Evolutionary conservation across 441 rosid genomes (phyloP), one percentile per base, ranked within the genome.

Genomic region (Francoa sonchifolia): DNA sequence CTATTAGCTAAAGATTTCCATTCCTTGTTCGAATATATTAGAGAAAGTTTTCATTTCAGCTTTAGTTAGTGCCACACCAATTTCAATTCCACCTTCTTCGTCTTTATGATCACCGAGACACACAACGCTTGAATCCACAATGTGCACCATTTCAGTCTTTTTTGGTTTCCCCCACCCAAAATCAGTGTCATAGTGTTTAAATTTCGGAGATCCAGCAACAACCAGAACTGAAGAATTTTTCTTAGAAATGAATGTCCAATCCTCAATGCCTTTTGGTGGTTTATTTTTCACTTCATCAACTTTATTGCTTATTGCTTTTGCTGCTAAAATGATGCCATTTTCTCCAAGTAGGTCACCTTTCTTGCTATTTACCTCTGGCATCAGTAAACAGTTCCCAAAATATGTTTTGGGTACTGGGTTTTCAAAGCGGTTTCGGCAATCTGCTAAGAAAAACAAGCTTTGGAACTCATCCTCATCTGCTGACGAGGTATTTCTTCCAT

Each of bases 101-200:
- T 42, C 37, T 22, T 17, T 34, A 8, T 44, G 33, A 21, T 43
- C 44, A 0, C 15, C 31, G 0, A 52, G 14, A 10, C 43, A 44
- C 4, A 52, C 26, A 2, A 34, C 29, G 19, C 57, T 5, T 0
- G 28, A 13, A 2, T 6, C 33, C 14, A 39, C 47, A 1, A 39
- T 4, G 32, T 50, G 42, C 17, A 28, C 59, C n/a, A 55, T n/a
- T 23, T 58, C 62, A 15, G 26, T 36, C 52, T 55, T 68, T 37
- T 19, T 66, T 0, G 69, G 68, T 35, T 31, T 65, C 16, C 82
- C 74, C 75, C 77, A 74, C 3, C 71, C 75, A 4, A 71, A 74
- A 55, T 74, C 67, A 3, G 59, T 63, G 2, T 68, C 71, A 12
- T 65, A 71, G 2, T 40, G 61, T 0, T 44, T 33, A 0, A 65